Percentiles rank a stretch among this genome's conserved stretches.
These are phyloP conservation scores for Neurospora crassa DNA, from an alignment of 2,329 filamentous ascomycete genomes.

Conservation along the genomic window DNA sequence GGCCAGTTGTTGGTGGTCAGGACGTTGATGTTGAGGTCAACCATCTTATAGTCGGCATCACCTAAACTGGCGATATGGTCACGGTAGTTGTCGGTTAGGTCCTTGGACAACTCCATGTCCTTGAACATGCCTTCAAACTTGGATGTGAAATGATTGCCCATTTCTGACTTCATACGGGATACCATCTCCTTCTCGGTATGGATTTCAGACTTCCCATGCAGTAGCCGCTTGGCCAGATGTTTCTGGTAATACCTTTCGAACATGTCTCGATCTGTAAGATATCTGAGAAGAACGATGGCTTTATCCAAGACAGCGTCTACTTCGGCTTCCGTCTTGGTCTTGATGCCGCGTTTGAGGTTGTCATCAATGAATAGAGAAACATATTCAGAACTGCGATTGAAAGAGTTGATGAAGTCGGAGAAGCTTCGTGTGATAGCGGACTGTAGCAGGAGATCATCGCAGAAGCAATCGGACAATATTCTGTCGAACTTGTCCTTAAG, in stretches of 20 bases:
- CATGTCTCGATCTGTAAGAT: conserved; percentile 83
- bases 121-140: conserved; percentile 98
- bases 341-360: conserved; percentile 86
- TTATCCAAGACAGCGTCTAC: conserved; percentile 79
- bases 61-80: conserved; percentile 48
- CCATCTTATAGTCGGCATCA: conserved; percentile 46
- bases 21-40: conserved; percentile 77
- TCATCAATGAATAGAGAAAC: conserved; percentile 96
- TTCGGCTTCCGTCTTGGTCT: conserved; percentile 83
- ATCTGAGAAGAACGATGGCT: conserved; percentile 78
- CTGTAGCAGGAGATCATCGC: conserved; percentile 66
- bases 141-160: conserved; percentile 86
- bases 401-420: conserved; percentile 88
- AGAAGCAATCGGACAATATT: conserved; percentile 66
- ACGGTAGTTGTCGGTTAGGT: conserved; percentile 70
- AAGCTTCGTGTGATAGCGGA: conserved; percentile 80
- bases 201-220: conserved; percentile 84
- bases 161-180: conserved; percentile 90
- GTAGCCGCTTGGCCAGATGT: conserved; percentile 76
- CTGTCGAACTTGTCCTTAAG: conserved; percentile 86
- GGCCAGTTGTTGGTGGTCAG: conserved; percentile 95
- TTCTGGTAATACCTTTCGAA: conserved; percentile 99
- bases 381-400: conserved; percentile 76
- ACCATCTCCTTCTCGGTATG: conserved; percentile 94
- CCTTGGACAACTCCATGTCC: conserved; percentile 82